phyloP scores from a whole-genome alignment of 2,329 filamentous ascomycete genomes.

The Apiospora malaysiana region DNA sequence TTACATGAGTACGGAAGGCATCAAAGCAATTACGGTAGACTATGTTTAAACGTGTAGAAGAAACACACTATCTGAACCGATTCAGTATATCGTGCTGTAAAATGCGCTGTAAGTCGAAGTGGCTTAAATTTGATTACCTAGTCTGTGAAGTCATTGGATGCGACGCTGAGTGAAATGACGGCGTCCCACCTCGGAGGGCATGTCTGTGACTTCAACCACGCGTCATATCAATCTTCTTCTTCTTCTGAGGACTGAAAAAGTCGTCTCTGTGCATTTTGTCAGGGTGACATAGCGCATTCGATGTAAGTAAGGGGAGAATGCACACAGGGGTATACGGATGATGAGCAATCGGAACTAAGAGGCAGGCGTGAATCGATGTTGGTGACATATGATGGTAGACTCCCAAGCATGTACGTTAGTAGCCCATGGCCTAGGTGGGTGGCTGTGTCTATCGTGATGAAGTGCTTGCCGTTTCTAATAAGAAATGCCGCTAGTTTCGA shows the following conservation, averaged over 20 bases:
- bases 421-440: not conserved
- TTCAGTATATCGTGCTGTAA: not conserved
- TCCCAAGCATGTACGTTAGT: too few relatives aligned
- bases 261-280: not conserved
- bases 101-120: not conserved
- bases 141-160: not conserved
- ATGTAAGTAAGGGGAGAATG: not conserved
- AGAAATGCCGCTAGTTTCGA: not conserved
- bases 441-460: not conserved
- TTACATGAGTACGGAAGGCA: too few relatives aligned
- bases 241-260: not conserved
- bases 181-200: not conserved
- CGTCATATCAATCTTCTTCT: not conserved
- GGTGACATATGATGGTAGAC: too few relatives aligned
- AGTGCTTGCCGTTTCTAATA: not conserved
- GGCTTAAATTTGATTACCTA: not conserved
- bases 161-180: constrained; percentile 5
- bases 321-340: not conserved
- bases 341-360: too few relatives aligned
- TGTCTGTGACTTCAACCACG: not conserved
- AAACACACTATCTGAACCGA: not conserved
- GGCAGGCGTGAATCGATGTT: too few relatives aligned
- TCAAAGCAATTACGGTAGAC: not conserved
- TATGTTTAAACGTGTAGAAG: not conserved
- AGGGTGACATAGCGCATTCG: not conserved